Base-by-base conservation (phyloP, 345 rosid genomes). In the Ailanthus altissimus region DNA sequence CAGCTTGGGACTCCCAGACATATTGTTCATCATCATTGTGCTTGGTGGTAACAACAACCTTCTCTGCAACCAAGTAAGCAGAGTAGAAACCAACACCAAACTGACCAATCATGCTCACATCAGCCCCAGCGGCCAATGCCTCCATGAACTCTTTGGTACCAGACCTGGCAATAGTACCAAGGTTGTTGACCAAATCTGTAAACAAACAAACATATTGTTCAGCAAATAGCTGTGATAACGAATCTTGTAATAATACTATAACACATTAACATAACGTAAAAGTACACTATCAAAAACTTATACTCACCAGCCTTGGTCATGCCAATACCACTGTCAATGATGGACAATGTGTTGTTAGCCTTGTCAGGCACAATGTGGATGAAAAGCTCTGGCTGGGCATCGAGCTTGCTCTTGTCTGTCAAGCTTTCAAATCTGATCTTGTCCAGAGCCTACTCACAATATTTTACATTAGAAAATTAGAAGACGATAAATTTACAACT, bases 111-210 rank as follows among this genome's bases (percentile, higher is more conserved):
- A 92, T 92, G 77, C 93, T 89, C 12, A 92, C 94, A 86, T 92
- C 97, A 40, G 94, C 97, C 68, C 97, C 94, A 67, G 97, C 97
- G 8, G 91, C 90, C 76, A 92, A 78, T 14, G 97, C 97, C 76
- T 92, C 94, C 97, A 92, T 90, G 77, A 92, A 92, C 78, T 92
- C 97, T 83, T 92, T 92, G 60, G 97, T 92, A 0, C 98, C 98
- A 56, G 98, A 93, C 82, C 97, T 86, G 5, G 97, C 97, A 72
- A 92, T 92, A 28, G 95, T 92, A 81, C 97, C 97, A 21, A 92
- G 85, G 58, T 92, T 92, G 91, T 93, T 91, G 56, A 93, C 97
- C 91, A 93, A 88, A 79, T 93, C 97, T 92, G 66, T 8, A 60
- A n/a, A 36, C 7, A 46, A 11, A 26, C 0, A 53, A 49, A 51